Percentiles rank a stretch among this genome's conserved stretches.
These are phyloP conservation scores for Clarireedia hainanense DNA, from an alignment of 2,329 filamentous ascomycete species.

Conservation along the genomic window DNA sequence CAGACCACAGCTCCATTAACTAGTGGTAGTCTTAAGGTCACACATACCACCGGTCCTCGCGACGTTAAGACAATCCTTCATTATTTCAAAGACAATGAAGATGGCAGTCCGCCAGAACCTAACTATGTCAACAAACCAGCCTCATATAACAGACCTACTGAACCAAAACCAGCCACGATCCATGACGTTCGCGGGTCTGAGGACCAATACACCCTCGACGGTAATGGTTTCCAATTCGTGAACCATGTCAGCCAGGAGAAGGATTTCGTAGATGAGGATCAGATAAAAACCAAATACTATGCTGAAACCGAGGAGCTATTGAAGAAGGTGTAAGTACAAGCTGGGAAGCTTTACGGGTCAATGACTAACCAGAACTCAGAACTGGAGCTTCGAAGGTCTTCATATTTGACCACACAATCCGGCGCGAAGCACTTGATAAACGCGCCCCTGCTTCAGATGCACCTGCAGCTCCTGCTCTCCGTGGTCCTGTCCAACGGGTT, in stretches of 20 bases:
- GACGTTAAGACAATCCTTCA: conserved; percentile 13
- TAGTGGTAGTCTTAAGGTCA: background rate
- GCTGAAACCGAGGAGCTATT: conserved; percentile 31
- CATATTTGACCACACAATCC: conserved; percentile 58
- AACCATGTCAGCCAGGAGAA: conserved; percentile 31
- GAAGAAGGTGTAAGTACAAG: conserved; percentile 25
- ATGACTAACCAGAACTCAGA: conserved; percentile 28
- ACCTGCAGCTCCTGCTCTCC: conserved; percentile 19
- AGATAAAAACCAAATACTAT: conserved; percentile 30
- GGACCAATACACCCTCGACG: conserved; percentile 34
- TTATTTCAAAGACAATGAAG: conserved; percentile 15
- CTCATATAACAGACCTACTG: background rate
- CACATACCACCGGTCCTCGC: background rate
- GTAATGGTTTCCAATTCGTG: conserved; percentile 33
- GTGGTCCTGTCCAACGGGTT: conserved; percentile 42
- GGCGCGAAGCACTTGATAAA: conserved; percentile 27
- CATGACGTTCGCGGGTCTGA: conserved; percentile 39
- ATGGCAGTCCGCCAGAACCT: conserved; percentile 16
- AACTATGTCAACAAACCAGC: conserved; percentile 9
- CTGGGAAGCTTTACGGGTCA: background rate
- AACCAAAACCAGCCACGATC: conserved; percentile 17
- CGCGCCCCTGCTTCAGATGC: conserved; percentile 15
- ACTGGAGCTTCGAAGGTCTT: conserved; percentile 49
- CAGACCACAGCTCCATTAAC: background rate
- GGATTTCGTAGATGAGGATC: conserved; percentile 30